Evolutionary conservation across 768 basidiomycete species (phyloP), one percentile per base, ranked within the genome.

Genomic region (Tylopilus intermedius): DNA sequence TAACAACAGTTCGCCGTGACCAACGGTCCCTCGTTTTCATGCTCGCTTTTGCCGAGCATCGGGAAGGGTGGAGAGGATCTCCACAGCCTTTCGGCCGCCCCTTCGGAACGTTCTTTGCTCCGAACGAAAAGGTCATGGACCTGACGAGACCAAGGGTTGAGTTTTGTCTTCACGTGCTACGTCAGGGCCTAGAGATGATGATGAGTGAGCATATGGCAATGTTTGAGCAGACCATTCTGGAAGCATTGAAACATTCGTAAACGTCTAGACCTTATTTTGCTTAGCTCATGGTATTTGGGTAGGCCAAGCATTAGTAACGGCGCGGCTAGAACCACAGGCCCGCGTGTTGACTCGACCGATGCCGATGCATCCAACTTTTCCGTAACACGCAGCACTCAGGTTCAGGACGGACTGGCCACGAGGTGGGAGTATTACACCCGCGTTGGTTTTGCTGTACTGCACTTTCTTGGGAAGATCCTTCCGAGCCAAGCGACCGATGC

Each of bases 301-400:
- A 24, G 24, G 24, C 24, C 24, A 24, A 24, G 24, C 24, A 22
- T 49, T 43, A 49, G 18, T 18, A 18, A 18, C 51, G 51, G 30
- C 18, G 32, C 49, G 50, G 43, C 50, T 58, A 39, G 38, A 52
- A 44, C 13, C 35, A 37, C 18, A 44, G 13, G n/a, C 41, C n/a
- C 35, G 21, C 49, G 41, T 56, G 49, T 39, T 8, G 35, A 14
- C 50, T 24, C 24, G 24, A 39, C 32, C 15, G 14, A 35, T 15
- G 13, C 18, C 18, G 18, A 18, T 18, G 18, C 18, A 45, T 41
- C 30, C 40, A 47, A 45, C 14, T 32, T 53, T 7, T 38, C 33
- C 39, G 35, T 50, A 8, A 8, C 29, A 40, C 47, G 32, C 55
- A 47, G 44, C 35, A 37, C n/a, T 45, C 41, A 50, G 18, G 49